Percentiles rank a stretch among this genome's conserved stretches.
These are phyloP conservation scores for Schizosaccharomyces cryophilus DNA, from an alignment of 805 yeast genomes.

Conservation along the genomic window DNA sequence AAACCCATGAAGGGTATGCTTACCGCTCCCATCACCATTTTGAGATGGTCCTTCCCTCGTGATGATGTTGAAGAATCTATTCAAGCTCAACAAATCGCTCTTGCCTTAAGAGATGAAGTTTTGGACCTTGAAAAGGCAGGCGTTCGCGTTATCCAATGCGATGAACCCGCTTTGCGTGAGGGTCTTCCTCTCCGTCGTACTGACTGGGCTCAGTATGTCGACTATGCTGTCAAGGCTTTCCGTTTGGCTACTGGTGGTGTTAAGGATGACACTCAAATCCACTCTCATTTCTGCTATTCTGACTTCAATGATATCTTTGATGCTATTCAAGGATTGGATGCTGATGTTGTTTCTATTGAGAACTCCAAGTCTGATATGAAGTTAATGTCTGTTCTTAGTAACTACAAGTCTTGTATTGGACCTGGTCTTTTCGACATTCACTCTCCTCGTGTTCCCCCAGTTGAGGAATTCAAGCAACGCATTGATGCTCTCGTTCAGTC, in stretches of 20 bases:
- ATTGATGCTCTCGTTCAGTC: conserved; percentile 84
- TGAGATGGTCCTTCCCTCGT: conserved; percentile 99
- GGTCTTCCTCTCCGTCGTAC: conserved; percentile 95
- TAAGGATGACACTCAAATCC: conserved; percentile 82
- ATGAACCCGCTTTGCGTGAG: conserved; percentile 99
- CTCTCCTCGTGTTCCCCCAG: conserved; percentile 98
- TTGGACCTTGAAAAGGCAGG: conserved; percentile 96
- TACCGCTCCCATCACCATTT: conserved; percentile 97
- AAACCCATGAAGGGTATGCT: conserved; percentile 99
- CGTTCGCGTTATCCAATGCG: conserved; percentile 93
- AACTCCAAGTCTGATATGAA: conserved; percentile 98
- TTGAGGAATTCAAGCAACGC: conserved; percentile 84
- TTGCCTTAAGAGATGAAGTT: conserved; percentile 97
- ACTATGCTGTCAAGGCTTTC: conserved; percentile 99
- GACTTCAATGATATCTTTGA: conserved; percentile 78
- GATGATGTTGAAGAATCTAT: conserved; percentile 79
- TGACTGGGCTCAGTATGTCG: conserved; percentile 86
- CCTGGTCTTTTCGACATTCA: conserved; percentile 96
- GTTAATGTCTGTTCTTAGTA: conserved; percentile 75
- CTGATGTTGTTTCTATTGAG: conserved; percentile 97
- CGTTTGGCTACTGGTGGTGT: conserved; percentile 98
- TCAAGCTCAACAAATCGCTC: conserved; percentile 89
- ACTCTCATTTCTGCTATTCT: conserved; percentile 99
- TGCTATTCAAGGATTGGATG: conserved; percentile 98
- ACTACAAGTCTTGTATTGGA: conserved; percentile 97